Evolutionary conservation across 192 early-diverging fungal species (phyloP).

Genomic region (Backusella parvicylindrica): DNA sequence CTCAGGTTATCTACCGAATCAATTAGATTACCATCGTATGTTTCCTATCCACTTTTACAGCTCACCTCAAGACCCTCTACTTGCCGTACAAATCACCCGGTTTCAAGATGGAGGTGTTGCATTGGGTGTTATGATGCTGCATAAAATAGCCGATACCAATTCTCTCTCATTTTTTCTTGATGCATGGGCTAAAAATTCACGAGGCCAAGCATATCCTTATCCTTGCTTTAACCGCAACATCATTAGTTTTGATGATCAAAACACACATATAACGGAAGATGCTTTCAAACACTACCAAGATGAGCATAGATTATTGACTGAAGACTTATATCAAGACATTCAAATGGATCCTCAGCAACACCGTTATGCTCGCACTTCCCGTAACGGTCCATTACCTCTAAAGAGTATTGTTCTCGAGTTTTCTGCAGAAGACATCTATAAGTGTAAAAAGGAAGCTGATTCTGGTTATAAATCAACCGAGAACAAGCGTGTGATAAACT

Average conservation of each 20-base stretch:
- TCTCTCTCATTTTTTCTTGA: constrained; percentile 22
- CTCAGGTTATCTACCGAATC: constrained; percentile 22
- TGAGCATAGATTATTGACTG: constrained; percentile 7
- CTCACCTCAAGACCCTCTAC: constrained; percentile 14
- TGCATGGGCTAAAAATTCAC: constrained; percentile 23
- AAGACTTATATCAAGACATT: neutral
- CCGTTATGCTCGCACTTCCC: constrained; percentile 12
- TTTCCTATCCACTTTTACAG: constrained; percentile 31
- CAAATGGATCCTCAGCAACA: constrained; percentile 17
- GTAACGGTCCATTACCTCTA: constrained; percentile 13
- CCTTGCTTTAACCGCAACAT: constrained; percentile 5
- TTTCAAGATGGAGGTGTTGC: constrained; percentile 28
- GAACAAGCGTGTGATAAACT: constrained; percentile 1
- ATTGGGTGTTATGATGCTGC: constrained; percentile 25
- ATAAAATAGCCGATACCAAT: constrained; percentile 28
- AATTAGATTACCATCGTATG: constrained; percentile 29
- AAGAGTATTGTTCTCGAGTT: constrained; percentile 27
- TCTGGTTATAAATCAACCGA: neutral
- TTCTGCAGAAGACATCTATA: constrained; percentile 5
- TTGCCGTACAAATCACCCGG: constrained; percentile 19
- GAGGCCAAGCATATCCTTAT: neutral
- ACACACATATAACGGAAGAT: constrained; percentile 14
- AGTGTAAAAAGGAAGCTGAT: constrained; percentile 22
- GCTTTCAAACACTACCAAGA: constrained; percentile 19
- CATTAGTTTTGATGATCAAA: neutral